These are phyloP conservation scores for Phoma herbarum DNA, from an alignment of 2,329 filamentous ascomycete genomes.

Conservation along the genomic window DNA sequence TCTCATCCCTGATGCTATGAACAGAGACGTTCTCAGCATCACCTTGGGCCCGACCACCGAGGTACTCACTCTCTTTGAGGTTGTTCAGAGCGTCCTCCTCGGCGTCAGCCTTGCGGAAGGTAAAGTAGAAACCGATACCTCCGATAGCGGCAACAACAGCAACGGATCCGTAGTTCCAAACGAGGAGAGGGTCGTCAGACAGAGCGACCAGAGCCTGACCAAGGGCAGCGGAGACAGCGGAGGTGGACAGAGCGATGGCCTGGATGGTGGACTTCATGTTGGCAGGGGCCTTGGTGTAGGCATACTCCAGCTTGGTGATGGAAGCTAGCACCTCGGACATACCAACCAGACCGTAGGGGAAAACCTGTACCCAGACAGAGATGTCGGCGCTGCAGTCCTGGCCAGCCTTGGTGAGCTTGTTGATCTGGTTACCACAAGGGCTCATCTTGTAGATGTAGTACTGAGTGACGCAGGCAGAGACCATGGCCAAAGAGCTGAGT, in stretches of 20 bases:
- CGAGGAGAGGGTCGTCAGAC: slow-evolving; percentile 45
- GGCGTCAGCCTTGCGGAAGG: slow-evolving; percentile 43
- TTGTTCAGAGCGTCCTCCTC: slow-evolving; percentile 48
- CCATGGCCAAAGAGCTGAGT: slow-evolving; percentile 68
- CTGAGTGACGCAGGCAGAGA: slow-evolving; percentile 66
- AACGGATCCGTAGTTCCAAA: slow-evolving; percentile 46
- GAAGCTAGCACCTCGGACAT: slow-evolving; percentile 70
- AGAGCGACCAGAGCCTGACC: slow-evolving; percentile 45
- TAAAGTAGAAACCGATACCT: slow-evolving; percentile 44
- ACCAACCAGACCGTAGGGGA: slow-evolving; percentile 64
- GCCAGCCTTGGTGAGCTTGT: slow-evolving; percentile 50
- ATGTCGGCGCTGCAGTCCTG: slow-evolving; percentile 55
- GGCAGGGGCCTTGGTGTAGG: slow-evolving; percentile 61
- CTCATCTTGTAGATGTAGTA: slow-evolving; percentile 59
- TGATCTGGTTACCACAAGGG: slow-evolving; percentile 39
- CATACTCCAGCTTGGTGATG: slow-evolving; percentile 71
- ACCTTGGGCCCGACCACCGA: slow-evolving; percentile 27
- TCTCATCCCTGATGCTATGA: slow-evolving; percentile 29
- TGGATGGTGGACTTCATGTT: slow-evolving; percentile 63
- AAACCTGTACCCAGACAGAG: slow-evolving; percentile 65
- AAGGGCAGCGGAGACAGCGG: slow-evolving; percentile 44
- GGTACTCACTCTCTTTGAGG: slow-evolving; percentile 34
- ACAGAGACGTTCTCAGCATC: slow-evolving; percentile 32
- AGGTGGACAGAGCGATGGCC: slow-evolving; percentile 48
- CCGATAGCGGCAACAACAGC: slow-evolving; percentile 45